phyloP scores from a whole-genome alignment of 2,329 filamentous ascomycete genomes.

The Mariannaea elegans region DNA sequence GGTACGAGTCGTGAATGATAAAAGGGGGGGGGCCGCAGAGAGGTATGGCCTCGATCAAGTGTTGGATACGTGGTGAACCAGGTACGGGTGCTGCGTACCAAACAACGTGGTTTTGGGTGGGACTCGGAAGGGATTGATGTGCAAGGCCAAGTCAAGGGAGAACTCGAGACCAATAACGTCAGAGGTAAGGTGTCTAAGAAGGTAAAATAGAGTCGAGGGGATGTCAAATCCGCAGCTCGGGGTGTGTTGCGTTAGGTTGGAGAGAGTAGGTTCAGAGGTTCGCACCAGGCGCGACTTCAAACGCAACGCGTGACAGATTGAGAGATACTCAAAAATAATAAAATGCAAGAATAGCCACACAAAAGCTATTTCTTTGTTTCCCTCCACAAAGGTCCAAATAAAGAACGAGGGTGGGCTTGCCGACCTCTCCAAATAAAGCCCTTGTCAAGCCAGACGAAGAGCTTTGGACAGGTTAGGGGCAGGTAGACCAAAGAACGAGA shows the following conservation, averaged over 20 bases:
- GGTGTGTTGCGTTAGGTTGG: conserved; percentile 21
- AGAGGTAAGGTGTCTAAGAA: conserved; percentile 22
- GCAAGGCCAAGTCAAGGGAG: conserved; percentile 16
- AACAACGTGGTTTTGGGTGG: conserved; percentile 17
- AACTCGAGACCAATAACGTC: conserved; percentile 34
- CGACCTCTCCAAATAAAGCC: conserved; percentile 33
- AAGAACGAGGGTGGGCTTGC: conserved; percentile 35
- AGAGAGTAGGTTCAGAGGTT: conserved; percentile 31
- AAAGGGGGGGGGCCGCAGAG: neutral
- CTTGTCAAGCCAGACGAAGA: conserved; percentile 1
- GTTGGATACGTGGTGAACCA: conserved; percentile 21
- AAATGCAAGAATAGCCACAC: conserved; percentile 25
- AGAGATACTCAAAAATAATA: conserved; percentile 31
- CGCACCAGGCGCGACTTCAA: conserved; percentile 35
- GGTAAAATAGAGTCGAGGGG: conserved; percentile 28
- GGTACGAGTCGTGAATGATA: neutral
- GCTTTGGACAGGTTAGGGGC: conserved; percentile 13
- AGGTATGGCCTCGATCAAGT: neutral
- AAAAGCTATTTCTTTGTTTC: conserved; percentile 15
- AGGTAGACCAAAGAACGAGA: conserved; percentile 27
- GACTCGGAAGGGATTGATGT: conserved; percentile 23
- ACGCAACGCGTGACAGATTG: conserved; percentile 33
- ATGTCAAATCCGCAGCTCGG: conserved; percentile 39
- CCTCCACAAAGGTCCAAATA: conserved; percentile 13
- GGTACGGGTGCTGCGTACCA: conserved; percentile 24